Percentiles rank a stretch among this genome's conserved stretches.
Conservation (phyloP, 139 green algal genomes). For the Closterium sp. region DNA sequence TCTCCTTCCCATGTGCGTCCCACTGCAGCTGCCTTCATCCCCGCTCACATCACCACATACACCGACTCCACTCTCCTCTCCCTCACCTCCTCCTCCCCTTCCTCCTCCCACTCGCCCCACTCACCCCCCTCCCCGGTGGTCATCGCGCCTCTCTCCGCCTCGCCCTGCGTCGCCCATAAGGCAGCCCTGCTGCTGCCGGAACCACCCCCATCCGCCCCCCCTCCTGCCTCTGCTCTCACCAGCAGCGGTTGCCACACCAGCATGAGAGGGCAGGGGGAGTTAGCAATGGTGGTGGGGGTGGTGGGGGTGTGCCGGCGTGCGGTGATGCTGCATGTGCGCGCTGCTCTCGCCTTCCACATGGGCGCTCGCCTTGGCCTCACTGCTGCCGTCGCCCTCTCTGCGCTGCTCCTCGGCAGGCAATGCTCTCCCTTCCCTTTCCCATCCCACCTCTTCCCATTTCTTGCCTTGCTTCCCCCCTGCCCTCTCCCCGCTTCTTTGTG, state of each 20-base stretch:
- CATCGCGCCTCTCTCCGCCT: not conserved
- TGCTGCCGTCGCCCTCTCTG: not conserved
- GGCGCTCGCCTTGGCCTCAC: not conserved
- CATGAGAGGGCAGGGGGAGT: too few species aligned
- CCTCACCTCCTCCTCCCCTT: not conserved
- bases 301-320: not conserved
- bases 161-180: not conserved
- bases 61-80: not conserved
- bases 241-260: too few species aligned
- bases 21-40: not conserved
- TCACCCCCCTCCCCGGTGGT: not conserved
- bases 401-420: not conserved
- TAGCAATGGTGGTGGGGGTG: not conserved
- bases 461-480: not conserved
- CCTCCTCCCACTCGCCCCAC: not conserved
- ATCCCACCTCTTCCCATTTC: not conserved
- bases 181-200: not conserved
- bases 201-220: not conserved
- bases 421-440: not conserved
- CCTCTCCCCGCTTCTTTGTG: not conserved
- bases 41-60: not conserved
- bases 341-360: not conserved
- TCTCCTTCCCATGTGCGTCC: not conserved
- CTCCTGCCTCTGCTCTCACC: not conserved
- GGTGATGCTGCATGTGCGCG: not conserved